phyloP scores from a whole-genome alignment of 2,329 filamentous ascomycete species.

The Huntiella savannae region DNA sequence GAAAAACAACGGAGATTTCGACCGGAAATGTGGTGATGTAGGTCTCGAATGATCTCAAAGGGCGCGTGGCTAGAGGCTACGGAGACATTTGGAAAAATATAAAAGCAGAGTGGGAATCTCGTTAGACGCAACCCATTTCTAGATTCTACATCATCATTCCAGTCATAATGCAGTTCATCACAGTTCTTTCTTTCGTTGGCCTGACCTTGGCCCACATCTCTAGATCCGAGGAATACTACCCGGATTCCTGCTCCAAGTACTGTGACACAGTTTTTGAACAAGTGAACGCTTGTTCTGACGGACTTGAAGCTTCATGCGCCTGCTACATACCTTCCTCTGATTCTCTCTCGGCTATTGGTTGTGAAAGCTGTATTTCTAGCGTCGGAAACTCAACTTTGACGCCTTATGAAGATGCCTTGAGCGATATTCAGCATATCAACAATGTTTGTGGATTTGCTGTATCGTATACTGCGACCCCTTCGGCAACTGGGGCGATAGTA shows the following conservation, averaged over 20 bases:
- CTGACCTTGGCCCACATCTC: not conserved
- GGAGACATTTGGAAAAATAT: too few species aligned
- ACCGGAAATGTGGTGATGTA: too few species aligned
- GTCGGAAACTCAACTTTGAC: slow-evolving; percentile 1
- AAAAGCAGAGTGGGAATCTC: too few species aligned
- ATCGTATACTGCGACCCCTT: not conserved
- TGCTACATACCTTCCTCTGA: slow-evolving; percentile 5
- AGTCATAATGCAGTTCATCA: slow-evolving; percentile 3
- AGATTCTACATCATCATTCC: not conserved
- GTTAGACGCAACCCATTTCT: too few species aligned
- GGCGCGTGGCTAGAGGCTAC: too few species aligned
- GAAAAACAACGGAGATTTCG: too few species aligned
- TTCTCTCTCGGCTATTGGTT: slow-evolving; percentile 5
- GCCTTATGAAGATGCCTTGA: not conserved
- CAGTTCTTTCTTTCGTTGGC: not conserved
- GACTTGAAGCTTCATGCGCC: slow-evolving; percentile 1
- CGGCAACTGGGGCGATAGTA: not conserved
- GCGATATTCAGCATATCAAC: slow-evolving; percentile 7
- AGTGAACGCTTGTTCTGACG: not conserved
- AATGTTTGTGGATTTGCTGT: slow-evolving; percentile 7
- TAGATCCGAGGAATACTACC: slow-evolving; percentile 2
- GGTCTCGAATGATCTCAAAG: too few species aligned
- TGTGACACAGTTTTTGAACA: slow-evolving; percentile 9
- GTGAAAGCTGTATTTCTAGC: slow-evolving; percentile 4
- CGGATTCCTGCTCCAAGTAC: slow-evolving; percentile 1